Conservation (phyloP, 2,329 filamentous ascomycete genomes). For the Mariannaea sp. region DNA sequence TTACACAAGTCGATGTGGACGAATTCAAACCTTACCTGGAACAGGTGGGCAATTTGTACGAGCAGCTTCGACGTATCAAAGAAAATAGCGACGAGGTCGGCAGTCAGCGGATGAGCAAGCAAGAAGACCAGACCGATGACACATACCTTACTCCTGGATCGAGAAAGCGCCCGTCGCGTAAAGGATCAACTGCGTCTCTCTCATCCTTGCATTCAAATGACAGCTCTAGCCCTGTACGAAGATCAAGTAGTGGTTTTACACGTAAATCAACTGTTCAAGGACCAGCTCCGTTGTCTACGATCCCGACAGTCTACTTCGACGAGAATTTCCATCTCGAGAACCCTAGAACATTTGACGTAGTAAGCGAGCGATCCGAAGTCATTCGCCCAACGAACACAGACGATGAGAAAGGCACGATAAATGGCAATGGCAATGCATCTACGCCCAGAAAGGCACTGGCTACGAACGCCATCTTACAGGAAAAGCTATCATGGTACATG, state of each 20-base stretch:
- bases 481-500: conserved; percentile 99
- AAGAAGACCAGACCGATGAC: conserved; percentile 54
- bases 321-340: conserved; percentile 95
- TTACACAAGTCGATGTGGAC: conserved; percentile 76
- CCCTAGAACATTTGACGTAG: conserved; percentile 92
- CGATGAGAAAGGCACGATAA: conserved; percentile 60
- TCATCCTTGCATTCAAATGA: conserved; percentile 58
- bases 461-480: conserved; percentile 95
- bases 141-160: conserved; percentile 52
- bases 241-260: conserved; percentile 53
- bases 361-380: conserved; percentile 96
- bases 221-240: conserved; percentile 47
- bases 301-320: conserved; percentile 92
- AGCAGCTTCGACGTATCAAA: conserved; percentile 84
- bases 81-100: conserved; percentile 71
- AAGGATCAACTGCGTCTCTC: conserved; percentile 50
- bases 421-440: conserved; percentile 65
- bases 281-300: conserved; percentile 85
- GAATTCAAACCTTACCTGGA: conserved; percentile 84
- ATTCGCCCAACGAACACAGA: conserved; percentile 68
- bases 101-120: conserved; percentile 48
- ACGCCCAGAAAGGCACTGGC: conserved; percentile 81
- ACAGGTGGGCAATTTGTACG: conserved; percentile 85
- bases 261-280: conserved; percentile 67
- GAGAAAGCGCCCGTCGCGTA: conserved; percentile 37